Percentiles rank a stretch among this genome's conserved stretches.
Conservation (phyloP, 2,329 filamentous ascomycete genomes). For the Helminthosporium solani region DNA sequence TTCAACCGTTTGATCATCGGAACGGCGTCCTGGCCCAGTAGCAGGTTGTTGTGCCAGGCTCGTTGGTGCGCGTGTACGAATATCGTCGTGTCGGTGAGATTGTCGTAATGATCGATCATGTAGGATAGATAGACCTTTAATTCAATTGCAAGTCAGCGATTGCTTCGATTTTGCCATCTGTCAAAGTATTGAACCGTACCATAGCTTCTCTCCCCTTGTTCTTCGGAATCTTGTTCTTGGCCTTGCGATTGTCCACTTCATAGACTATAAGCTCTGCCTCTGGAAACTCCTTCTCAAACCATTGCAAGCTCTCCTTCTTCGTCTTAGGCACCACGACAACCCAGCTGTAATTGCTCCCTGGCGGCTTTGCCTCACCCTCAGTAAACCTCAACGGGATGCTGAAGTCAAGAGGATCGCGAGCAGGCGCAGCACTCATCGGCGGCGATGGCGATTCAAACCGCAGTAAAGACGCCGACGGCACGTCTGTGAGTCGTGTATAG, state of each 20-base stretch:
- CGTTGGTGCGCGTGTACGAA: slow-evolving; percentile 59
- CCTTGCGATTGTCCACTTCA: slow-evolving; percentile 53
- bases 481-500: slow-evolving; percentile 24
- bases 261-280: slow-evolving; percentile 49
- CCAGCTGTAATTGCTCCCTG: slow-evolving; percentile 39
- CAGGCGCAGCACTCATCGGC: slow-evolving; percentile 13
- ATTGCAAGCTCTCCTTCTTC: slow-evolving; percentile 39
- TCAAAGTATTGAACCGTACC: slow-evolving; percentile 20
- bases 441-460: slow-evolving; percentile 12
- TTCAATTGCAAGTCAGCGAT: slow-evolving; percentile 6
- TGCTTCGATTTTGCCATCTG: not conserved
- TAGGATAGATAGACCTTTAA: slow-evolving; percentile 57
- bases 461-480: slow-evolving; percentile 17
- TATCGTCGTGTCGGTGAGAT: slow-evolving; percentile 58
- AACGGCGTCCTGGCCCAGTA: slow-evolving; percentile 52
- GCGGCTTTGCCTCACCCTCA: slow-evolving; percentile 32
- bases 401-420: slow-evolving; percentile 37
- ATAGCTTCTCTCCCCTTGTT: slow-evolving; percentile 66
- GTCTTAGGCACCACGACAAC: slow-evolving; percentile 41
- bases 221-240: slow-evolving; percentile 53
- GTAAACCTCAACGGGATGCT: slow-evolving; percentile 36
- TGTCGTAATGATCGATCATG: slow-evolving; percentile 63
- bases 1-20: slow-evolving; percentile 55
- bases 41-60: slow-evolving; percentile 62
- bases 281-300: slow-evolving; percentile 39